Evolutionary conservation across 2,329 filamentous ascomycete species (phyloP).

Genomic region (Diaporthe citrichinensis): DNA sequence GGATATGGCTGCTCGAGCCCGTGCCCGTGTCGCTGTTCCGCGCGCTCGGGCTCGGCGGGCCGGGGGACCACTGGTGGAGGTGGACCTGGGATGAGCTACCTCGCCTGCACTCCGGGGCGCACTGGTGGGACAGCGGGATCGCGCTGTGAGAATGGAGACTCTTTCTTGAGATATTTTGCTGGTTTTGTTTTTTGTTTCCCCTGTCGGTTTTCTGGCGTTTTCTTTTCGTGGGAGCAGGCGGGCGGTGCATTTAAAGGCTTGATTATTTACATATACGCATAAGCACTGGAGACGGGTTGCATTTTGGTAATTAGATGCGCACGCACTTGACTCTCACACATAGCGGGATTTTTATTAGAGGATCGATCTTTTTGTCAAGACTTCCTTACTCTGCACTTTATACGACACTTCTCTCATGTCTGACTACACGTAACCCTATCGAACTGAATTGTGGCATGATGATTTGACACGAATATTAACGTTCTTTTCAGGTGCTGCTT

Average conservation of each 20-base stretch:
- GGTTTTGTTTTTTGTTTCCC: neutral
- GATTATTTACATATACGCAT: neutral
- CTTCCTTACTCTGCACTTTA: neutral
- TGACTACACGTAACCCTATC: neutral
- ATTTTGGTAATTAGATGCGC: neutral
- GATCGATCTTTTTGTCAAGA: neutral
- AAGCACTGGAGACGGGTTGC: neutral
- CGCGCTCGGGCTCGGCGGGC: slow-evolving; percentile 72
- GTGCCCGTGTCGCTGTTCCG: slow-evolving; percentile 82
- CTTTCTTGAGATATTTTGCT: neutral
- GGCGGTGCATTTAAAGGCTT: slow-evolving; percentile 6
- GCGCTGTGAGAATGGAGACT: slow-evolving; percentile 47
- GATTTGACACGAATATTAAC: too few relatives aligned
- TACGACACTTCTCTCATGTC: neutral
- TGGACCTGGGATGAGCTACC: slow-evolving; percentile 70
- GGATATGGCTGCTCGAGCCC: slow-evolving; percentile 86
- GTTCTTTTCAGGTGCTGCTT: neutral
- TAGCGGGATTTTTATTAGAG: neutral
- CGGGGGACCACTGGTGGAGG: slow-evolving; percentile 76
- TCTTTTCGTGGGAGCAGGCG: neutral
- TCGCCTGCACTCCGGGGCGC: slow-evolving; percentile 68
- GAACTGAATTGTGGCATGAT: neutral
- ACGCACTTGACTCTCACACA: too few relatives aligned
- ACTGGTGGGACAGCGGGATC: slow-evolving; percentile 72
- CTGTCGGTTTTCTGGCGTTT: neutral